Evolutionary conservation across 2,329 filamentous ascomycete genomes (phyloP), one percentile per base, ranked within the genome.

Genomic region (Phialophora tarda): DNA sequence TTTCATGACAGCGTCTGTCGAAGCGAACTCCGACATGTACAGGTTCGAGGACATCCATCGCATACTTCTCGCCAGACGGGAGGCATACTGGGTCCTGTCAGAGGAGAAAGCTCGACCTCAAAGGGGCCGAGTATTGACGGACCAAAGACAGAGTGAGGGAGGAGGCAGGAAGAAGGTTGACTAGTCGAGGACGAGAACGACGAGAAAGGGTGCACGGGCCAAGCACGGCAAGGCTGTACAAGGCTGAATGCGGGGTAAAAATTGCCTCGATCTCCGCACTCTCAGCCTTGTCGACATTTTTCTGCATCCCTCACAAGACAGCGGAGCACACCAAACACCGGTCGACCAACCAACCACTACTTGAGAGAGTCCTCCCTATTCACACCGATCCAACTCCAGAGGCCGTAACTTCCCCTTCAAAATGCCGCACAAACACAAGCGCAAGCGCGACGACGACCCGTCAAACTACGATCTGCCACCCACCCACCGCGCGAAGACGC

Each of bases 401-500:
- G 10, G 30, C 30, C 30, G 8, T 32, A 32, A 7, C 28, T 32
- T 11, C 8, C 3, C 32, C 10, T 11, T 11, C 10, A 11, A 64
- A 8, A 96, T 96, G 92, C 92, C 92, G 77, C 91, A 94, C 81
- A 96, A 96, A 80, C 92, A 96, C 77, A 94, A 90, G 69, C 85
- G 91, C 69, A 77, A 78, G 41, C 75, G 78, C 71, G 86, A 86
- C 44, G 77, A 82, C 59, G 85, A 88, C 66, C 26, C 44, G 11
- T 64, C 75, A 69, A 80, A 79, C 74, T 84, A 82, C 78, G 80
- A 88, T 73, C 86, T 91, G 59, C 86, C 88, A 11, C 88, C 88
- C 26, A 81, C 81, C n/a, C 77, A 80, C 41, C 78, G 85, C 74
- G 88, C 88, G 65, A 84, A 85, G 71, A 80, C 88, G 48, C 83